Evolutionary conservation across 768 basidiomycete genomes (phyloP), one percentile per base, ranked within the genome.

Genomic region (Xanthoconium stramineum): DNA sequence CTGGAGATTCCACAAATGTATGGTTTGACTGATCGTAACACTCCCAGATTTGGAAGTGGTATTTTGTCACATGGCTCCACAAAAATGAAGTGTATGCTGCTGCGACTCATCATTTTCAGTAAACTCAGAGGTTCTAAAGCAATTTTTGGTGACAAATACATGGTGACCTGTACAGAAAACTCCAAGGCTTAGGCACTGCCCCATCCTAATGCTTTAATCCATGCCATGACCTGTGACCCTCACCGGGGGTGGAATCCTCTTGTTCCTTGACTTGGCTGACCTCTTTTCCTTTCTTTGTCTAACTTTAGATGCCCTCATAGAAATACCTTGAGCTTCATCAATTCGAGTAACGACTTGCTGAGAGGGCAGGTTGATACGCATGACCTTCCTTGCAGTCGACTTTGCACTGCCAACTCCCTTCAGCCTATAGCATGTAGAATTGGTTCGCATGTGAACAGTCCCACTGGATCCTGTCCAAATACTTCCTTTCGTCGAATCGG

Each of bases 241-340:
- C 32, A 8, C 36, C 9, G 5, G 10, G 13, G 55, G 49, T 29
- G 49, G 49, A 46, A 47, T 36, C 39, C 55, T 56, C 14, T 52
- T 56, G n/a, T 56, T 51, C 13, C 7, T 51, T 13, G 55, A 47
- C 7, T n/a, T 46, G 7, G 38, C 20, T 2, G 50, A 56, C 17
- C 24, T 51, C 4, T 15, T 51, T n/a, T 42, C 24, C 5, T 19
- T 2, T 46, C 44, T 46, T 3, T 13, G 38, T 40, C 24, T 17
- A 2, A 0, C 20, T 47, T 36, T 47, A 0, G 50, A 51, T 36
- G 45, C 55, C 13, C 6, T 56, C 11, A 9, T 17, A 3, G 10
- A 45, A 7, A 56, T 52, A 24, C 55, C 55, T 35, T 56, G 38
- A 11, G 55, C 49, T 52, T 56, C 45, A 17, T 56, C 55, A 17